These are phyloP conservation scores for Aspergillus sp. DNA, from an alignment of 2,329 filamentous ascomycete species.

Conservation along the genomic window DNA sequence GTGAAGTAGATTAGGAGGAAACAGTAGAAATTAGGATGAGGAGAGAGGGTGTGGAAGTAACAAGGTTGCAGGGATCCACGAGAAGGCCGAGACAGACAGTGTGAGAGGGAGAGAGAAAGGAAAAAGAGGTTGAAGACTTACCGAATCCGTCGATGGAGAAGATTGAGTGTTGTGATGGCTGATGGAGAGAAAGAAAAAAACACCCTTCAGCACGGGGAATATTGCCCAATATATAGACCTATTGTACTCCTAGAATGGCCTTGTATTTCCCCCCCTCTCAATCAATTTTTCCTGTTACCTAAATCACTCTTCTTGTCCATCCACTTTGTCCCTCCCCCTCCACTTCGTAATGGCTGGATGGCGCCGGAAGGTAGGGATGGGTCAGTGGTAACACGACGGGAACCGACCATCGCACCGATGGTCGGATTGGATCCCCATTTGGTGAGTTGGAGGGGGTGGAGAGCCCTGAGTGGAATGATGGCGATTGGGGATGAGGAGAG, in stretches of 20 bases:
- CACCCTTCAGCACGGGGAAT: constrained; percentile 9
- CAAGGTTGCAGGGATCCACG: neutral
- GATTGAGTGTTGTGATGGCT: constrained; percentile 6
- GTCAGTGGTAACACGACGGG: too few species aligned
- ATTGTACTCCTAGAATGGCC: neutral
- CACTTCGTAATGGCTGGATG: neutral
- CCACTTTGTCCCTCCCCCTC: neutral
- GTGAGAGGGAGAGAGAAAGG: neutral
- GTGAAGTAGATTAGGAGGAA: neutral
- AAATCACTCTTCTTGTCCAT: neutral
- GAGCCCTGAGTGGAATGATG: constrained; percentile 3
- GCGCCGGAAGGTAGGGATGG: neutral
- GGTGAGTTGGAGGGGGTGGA: constrained; percentile 1
- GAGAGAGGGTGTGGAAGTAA: neutral
- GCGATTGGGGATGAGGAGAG: neutral
- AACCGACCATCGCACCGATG: too few species aligned
- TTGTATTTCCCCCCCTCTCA: constrained; percentile 3
- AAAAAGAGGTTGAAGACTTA: neutral
- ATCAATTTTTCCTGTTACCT: neutral
- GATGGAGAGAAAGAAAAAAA: constrained; percentile 7
- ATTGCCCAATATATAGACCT: constrained; percentile 18
- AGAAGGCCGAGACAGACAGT: too few species aligned
- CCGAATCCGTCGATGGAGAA: constrained; percentile 3
- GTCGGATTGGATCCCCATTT: too few species aligned
- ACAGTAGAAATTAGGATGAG: neutral